Evolutionary conservation across 2,329 filamentous ascomycete genomes (phyloP).

Genomic region (Sporothrix humicola): DNA sequence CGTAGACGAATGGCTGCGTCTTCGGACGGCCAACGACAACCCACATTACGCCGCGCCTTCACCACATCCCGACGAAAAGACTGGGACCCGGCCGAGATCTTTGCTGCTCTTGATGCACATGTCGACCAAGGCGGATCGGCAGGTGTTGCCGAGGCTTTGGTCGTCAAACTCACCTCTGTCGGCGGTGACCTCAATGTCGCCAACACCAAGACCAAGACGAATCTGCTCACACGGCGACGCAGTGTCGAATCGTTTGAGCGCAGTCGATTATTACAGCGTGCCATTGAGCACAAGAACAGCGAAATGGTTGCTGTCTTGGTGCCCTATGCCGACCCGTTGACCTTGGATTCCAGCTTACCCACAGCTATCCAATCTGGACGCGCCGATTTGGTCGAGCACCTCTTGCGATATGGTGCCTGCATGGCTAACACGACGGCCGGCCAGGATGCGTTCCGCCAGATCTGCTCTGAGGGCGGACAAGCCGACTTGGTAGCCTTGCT

Average conservation of each 20-base stretch:
- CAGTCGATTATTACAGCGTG: conserved; percentile 54
- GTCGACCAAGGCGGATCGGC: conserved; percentile 57
- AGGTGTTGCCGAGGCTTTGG: conserved; percentile 62
- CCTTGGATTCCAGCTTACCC: conserved; percentile 57
- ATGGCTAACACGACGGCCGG: conserved; percentile 55
- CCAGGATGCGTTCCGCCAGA: conserved; percentile 59
- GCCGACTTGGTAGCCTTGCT: conserved; percentile 56
- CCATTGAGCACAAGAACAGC: conserved; percentile 60
- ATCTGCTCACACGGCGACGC: conserved; percentile 55
- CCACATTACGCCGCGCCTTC: conserved; percentile 50
- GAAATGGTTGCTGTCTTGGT: conserved; percentile 62
- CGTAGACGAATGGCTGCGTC: conserved; percentile 46
- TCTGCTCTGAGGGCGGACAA: conserved; percentile 55
- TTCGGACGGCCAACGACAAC: conserved; percentile 36
- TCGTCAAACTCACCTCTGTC: conserved; percentile 55
- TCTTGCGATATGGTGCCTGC: conserved; percentile 59
- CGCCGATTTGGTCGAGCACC: conserved; percentile 51
- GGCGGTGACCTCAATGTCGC: conserved; percentile 59
- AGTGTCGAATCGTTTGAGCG: conserved; percentile 59
- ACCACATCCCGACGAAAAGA: conserved; percentile 53
- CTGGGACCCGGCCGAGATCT: conserved; percentile 60
- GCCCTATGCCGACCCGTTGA: conserved; percentile 57
- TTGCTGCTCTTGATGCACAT: conserved; percentile 57
- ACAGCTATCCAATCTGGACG: conserved; percentile 55
- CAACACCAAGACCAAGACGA: conserved; percentile 54